phyloP scores from a whole-genome alignment of 805 yeast genomes.

The Kluyveromyces siamensis region DNA sequence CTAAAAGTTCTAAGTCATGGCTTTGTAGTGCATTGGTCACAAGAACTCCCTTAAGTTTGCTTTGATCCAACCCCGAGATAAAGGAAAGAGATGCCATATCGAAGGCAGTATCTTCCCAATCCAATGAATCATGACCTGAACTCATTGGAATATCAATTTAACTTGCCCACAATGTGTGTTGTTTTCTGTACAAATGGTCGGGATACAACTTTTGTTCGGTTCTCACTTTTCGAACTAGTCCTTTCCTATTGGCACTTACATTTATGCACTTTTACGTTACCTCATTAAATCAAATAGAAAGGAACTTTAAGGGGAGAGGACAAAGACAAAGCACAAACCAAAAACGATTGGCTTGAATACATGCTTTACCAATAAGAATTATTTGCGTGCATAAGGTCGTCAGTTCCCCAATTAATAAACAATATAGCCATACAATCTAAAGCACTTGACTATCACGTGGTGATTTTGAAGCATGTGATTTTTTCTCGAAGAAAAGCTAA shows the following conservation, averaged over 20 bases:
- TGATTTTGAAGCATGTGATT: too few species aligned
- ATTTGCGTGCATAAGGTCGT: too few species aligned
- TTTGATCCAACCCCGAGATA: slow-evolving; percentile 1
- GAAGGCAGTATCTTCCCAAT: slow-evolving; percentile 2
- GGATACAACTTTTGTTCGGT: too few species aligned
- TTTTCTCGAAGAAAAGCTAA: too few species aligned
- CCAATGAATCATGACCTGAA: background rate
- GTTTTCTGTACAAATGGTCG: too few species aligned
- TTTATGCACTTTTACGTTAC: background rate
- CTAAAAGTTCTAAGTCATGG: slow-evolving; percentile 8
- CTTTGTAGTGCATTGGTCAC: slow-evolving; percentile 9
- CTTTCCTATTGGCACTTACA: background rate
- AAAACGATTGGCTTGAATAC: background rate
- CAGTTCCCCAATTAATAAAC: too few species aligned
- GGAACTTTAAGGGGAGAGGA: background rate
- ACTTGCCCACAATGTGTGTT: too few species aligned
- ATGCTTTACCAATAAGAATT: too few species aligned
- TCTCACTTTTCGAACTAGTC: background rate
- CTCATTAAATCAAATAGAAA: background rate
- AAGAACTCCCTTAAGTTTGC: slow-evolving; percentile 1
- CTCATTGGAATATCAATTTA: background rate
- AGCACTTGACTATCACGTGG: too few species aligned
- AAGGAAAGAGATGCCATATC: slow-evolving; percentile 2
- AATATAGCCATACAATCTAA: too few species aligned
- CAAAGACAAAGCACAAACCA: background rate